Percentiles rank a stretch among this genome's conserved stretches.
Evolutionary conservation across 345 rosid genomes (phyloP).

Genomic region (Corchorus capsularis): DNA sequence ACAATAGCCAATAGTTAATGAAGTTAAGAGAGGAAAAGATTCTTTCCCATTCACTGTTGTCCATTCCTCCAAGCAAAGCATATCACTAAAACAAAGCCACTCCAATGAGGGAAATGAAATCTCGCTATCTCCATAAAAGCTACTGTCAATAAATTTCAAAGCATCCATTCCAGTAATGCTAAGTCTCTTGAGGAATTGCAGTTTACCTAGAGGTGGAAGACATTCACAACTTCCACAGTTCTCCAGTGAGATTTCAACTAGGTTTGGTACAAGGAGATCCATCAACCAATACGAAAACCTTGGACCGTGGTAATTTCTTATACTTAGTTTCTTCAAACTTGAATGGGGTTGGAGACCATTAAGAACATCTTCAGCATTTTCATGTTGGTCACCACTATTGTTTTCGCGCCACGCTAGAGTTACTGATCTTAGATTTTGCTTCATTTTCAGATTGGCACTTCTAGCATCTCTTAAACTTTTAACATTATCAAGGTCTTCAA

Average conservation of each 20-base stretch:
- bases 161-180: background rate
- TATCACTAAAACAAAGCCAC: background rate
- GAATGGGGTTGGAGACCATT: too few relatives aligned
- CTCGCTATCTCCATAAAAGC: too few relatives aligned
- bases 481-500: background rate
- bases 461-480: background rate
- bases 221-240: background rate
- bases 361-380: slow-evolving; percentile 4
- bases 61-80: background rate
- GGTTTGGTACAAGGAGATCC: too few relatives aligned
- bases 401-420: background rate
- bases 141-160: background rate
- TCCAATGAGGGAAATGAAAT: background rate
- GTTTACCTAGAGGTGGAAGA: slow-evolving; percentile 14
- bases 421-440: slow-evolving; percentile 3
- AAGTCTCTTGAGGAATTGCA: background rate
- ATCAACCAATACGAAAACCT: too few relatives aligned
- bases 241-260: too few relatives aligned
- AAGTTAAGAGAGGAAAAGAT: slow-evolving; percentile 1
- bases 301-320: too few relatives aligned
- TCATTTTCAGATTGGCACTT: background rate
- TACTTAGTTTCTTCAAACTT: too few relatives aligned
- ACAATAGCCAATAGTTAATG: rapidly evolving
- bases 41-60: background rate
- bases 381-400: background rate